Evolutionary conservation across 768 basidiomycete genomes (phyloP).

Genomic region (Lactarius sanguifluus): DNA sequence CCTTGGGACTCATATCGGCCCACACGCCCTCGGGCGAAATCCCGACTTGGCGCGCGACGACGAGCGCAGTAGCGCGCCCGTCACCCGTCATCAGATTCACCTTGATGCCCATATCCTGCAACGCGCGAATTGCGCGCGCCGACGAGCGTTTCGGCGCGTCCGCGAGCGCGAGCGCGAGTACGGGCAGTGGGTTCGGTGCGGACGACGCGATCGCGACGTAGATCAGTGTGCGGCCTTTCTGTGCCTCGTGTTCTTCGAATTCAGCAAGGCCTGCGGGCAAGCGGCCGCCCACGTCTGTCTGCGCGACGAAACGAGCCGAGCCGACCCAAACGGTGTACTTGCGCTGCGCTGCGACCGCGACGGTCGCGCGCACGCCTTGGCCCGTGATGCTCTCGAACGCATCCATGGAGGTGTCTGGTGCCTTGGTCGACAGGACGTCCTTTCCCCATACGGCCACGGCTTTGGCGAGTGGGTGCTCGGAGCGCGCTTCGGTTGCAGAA

Average conservation of each 20-base stretch:
- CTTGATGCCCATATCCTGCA: constrained; percentile 87
- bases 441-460: constrained; percentile 86
- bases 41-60: constrained; percentile 88
- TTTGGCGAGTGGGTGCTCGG: constrained; percentile 95
- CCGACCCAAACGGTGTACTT: constrained; percentile 68
- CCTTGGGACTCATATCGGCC: constrained; percentile 93
- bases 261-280: constrained; percentile 58
- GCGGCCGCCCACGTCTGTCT: constrained; percentile 46
- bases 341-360: constrained; percentile 49
- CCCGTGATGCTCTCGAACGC: constrained; percentile 89
- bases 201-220: constrained; percentile 66
- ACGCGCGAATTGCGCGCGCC: constrained; percentile 72
- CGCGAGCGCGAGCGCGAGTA: constrained; percentile 81
- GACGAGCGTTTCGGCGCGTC: constrained; percentile 89
- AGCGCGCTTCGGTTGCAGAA: constrained; percentile 82
- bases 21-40: constrained; percentile 81
- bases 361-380: constrained; percentile 75
- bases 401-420: constrained; percentile 57
- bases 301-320: constrained; percentile 66
- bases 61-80: constrained; percentile 77
- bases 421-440: constrained; percentile 49
- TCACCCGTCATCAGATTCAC: constrained; percentile 97
- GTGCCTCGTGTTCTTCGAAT: constrained; percentile 73
- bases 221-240: constrained; percentile 79
- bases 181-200: constrained; percentile 51